Evolutionary conservation across 495 filamentous ascomycete genomes (phyloP).

Genomic region (Bombardia bombarda): DNA sequence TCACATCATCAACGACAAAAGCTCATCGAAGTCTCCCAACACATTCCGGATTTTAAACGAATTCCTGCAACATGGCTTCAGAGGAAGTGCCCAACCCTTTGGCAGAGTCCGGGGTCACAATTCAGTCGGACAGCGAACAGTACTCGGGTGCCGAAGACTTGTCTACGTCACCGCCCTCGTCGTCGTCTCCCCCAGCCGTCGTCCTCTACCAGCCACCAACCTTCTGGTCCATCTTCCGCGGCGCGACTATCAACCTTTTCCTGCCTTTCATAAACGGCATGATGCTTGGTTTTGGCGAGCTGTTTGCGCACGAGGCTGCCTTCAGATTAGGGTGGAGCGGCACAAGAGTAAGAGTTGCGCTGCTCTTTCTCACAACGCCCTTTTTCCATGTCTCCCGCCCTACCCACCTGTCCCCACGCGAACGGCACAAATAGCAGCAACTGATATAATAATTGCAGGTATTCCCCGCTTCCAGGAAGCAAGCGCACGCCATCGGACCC

Average conservation of each 20-base stretch:
- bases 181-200: conserved; percentile 62
- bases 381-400: not conserved
- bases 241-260: conserved; percentile 88
- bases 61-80: too few species aligned
- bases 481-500: conserved; percentile 40
- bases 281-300: conserved; percentile 96
- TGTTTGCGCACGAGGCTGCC: conserved; percentile 91
- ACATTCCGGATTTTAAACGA: too few species aligned
- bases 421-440: too few species aligned
- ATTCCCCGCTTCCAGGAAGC: conserved; percentile 38
- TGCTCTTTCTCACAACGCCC: not conserved
- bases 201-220: conserved; percentile 88
- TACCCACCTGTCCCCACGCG: not conserved
- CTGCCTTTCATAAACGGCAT: conserved; percentile 95
- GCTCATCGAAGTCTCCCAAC: not conserved
- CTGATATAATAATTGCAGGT: conserved; percentile 26
- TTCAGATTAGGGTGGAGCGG: conserved; percentile 87
- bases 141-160: conserved; percentile 67
- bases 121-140: conserved; percentile 83
- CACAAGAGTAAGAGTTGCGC: conserved; percentile 67
- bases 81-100: conserved; percentile 53
- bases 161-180: conserved; percentile 51
- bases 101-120: conserved; percentile 74
- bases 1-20: not conserved
- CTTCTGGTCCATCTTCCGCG: conserved; percentile 72